Evolutionary conservation across 345 rosid species (phyloP).

Genomic region (Euclidium syriacum): DNA sequence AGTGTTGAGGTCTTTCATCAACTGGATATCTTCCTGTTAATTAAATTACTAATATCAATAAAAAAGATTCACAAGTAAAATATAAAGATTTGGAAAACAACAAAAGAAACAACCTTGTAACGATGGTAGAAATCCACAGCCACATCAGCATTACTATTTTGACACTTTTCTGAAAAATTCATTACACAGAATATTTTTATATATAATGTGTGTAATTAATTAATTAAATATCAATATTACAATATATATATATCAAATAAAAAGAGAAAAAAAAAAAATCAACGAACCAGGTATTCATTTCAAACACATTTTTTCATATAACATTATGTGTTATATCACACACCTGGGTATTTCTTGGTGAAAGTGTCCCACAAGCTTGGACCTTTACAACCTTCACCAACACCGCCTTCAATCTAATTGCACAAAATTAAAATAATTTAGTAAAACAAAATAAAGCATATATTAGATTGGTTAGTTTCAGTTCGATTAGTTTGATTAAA

Average conservation of each 20-base stretch:
- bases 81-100: background rate
- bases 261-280: too few relatives aligned
- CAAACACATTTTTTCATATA: too few relatives aligned
- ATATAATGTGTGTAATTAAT: background rate
- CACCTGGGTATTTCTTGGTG: slow-evolving; percentile 21
- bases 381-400: slow-evolving; percentile 29
- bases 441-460: background rate
- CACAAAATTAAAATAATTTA: background rate
- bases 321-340: too few relatives aligned
- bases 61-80: too few relatives aligned
- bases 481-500: too few relatives aligned
- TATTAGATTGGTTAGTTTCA: too few relatives aligned
- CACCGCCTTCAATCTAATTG: slow-evolving; percentile 31
- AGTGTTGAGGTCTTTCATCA: slow-evolving; percentile 37
- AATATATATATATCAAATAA: background rate
- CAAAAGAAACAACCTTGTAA: slow-evolving; percentile 38
- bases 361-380: slow-evolving; percentile 34
- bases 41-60: background rate
- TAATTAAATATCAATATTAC: background rate
- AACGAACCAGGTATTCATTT: too few relatives aligned
- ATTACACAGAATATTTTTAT: background rate
- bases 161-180: slow-evolving; percentile 35
- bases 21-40: slow-evolving; percentile 46
- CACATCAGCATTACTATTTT: slow-evolving; percentile 35
- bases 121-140: slow-evolving; percentile 46